Evolutionary conservation across 2,329 filamentous ascomycete genomes (phyloP), one percentile per base, ranked within the genome.

Genomic region (Fusarium agapanthi): DNA sequence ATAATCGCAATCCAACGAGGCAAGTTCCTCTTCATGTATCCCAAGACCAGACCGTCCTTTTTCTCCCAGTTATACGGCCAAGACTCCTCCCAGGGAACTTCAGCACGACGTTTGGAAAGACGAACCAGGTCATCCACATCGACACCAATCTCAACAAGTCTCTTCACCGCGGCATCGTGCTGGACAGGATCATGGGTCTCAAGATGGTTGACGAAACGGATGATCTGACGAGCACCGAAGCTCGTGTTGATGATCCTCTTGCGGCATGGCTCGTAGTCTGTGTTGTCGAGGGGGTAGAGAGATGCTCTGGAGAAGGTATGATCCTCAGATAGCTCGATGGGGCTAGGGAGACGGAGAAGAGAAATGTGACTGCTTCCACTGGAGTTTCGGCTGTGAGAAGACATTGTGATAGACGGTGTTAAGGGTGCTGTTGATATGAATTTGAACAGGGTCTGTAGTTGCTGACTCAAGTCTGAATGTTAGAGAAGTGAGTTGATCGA

Each of bases 1-100:
- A 54, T 13, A n/a, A 40, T 28, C 26, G 34, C 11, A 54, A 54
- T 54, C 50, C 50, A 54, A 7, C 50, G 50, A 28, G 50, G 50
- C 24, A 54, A n/a, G 15, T 54, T 54, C 20, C 34, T n/a, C 24
- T 40, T 40, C 34, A 54, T 54, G 4, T 54, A 54, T 40, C 34
- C 50, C 24, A 54, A 18, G 3, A 40, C 24, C 14, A 54, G 9
- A 4, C 50, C 50, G 4, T 40, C 14, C 20, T 54, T 40, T 11
- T 10, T 30, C 34, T 54, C 50, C 50, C 34, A 54, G 6, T 18
- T 30, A 28, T 30, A 38, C 4, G 50, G 50, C 50, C 50, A 40
- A 2, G 2, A 1, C 34, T 54, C 50, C 26, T 40, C 50, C 50
- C 34, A 54, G 0, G 50, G 24, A 3, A 54, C 24, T 13, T 54